These are phyloP conservation scores for Bacidia rubella DNA, from an alignment of 495 filamentous ascomycete species.

Conservation along the genomic window DNA sequence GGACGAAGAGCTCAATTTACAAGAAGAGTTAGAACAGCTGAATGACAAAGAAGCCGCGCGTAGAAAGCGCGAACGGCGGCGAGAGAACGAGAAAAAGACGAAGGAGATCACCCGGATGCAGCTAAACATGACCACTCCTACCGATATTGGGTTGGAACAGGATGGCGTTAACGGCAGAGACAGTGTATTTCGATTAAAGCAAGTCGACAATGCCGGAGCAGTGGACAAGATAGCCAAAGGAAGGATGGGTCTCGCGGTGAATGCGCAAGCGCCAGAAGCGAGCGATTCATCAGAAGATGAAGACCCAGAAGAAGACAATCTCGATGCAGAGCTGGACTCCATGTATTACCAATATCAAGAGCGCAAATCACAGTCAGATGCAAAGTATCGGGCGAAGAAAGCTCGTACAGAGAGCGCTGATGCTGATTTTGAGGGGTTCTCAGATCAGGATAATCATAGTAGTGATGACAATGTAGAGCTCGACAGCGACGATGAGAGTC, in stretches of 20 bases:
- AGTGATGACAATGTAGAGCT: conserved; percentile 40
- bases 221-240: conserved; percentile 60
- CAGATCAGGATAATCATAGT: conserved; percentile 39
- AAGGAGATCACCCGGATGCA: conserved; percentile 53
- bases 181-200: conserved; percentile 69
- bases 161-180: conserved; percentile 61
- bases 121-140: conserved; percentile 89
- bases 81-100: conserved; percentile 17
- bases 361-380: conserved; percentile 59
- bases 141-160: conserved; percentile 92
- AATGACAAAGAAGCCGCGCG: conserved; percentile 59
- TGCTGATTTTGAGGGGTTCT: conserved; percentile 85
- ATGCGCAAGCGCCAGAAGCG: conserved; percentile 29
- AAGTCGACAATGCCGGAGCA: conserved; percentile 59
- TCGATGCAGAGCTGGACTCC: conserved; percentile 73
- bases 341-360: conserved; percentile 82
- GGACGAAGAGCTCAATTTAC: conserved; percentile 86
- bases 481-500: conserved; percentile 41
- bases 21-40: conserved; percentile 70
- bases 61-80: conserved; percentile 50
- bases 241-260: conserved; percentile 50
- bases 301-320: conserved; percentile 65
- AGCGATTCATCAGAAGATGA: conserved; percentile 41
- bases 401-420: conserved; percentile 69
- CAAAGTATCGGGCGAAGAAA: conserved; percentile 81